Percentiles rank a stretch among this genome's conserved stretches.
Conservation (phyloP, 768 basidiomycete genomes). For the Daedaleopsis sinensis region DNA sequence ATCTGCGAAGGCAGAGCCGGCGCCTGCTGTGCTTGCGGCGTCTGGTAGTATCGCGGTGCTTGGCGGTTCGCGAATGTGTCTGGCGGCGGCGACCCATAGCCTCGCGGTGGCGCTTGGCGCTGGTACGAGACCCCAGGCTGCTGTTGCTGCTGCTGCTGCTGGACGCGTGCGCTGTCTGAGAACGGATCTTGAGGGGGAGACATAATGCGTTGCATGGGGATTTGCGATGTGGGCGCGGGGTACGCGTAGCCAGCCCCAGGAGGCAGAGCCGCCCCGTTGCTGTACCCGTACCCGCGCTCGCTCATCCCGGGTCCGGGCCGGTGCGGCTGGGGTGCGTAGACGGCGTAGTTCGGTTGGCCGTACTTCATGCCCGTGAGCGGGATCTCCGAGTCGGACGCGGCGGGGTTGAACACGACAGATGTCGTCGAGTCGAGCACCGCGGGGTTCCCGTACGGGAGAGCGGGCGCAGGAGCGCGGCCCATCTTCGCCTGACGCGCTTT, state of each 20-base stretch:
- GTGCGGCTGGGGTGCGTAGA: constrained; percentile 57
- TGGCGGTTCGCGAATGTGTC: constrained; percentile 7
- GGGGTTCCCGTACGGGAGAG: constrained; percentile 19
- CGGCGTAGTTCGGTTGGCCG: constrained; percentile 47
- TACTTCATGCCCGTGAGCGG: constrained; percentile 51
- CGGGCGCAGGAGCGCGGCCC: constrained; percentile 17
- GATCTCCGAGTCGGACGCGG: constrained; percentile 41
- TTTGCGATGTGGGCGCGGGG: constrained; percentile 1
- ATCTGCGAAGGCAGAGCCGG: constrained; percentile 3
- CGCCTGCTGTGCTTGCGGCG: not conserved
- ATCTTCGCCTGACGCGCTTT: constrained; percentile 70
- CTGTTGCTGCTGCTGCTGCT: not conserved
- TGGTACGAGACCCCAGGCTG: constrained; percentile 12
- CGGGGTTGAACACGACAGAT: constrained; percentile 40
- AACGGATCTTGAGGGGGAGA: constrained; percentile 16
- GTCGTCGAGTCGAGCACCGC: constrained; percentile 34
- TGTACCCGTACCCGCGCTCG: not conserved
- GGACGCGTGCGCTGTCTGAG: constrained; percentile 14
- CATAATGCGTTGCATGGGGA: constrained; percentile 4
- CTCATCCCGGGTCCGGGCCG: constrained; percentile 18
- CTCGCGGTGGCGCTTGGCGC: constrained; percentile 14
- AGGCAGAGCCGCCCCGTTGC: not conserved
- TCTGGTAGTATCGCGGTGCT: not conserved
- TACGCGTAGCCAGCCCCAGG: constrained; percentile 15
- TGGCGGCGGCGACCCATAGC: constrained; percentile 21